These are phyloP conservation scores for Phytophthora brassicae DNA, from an alignment of 352 stramenopile genomes.

Conservation along the genomic window DNA sequence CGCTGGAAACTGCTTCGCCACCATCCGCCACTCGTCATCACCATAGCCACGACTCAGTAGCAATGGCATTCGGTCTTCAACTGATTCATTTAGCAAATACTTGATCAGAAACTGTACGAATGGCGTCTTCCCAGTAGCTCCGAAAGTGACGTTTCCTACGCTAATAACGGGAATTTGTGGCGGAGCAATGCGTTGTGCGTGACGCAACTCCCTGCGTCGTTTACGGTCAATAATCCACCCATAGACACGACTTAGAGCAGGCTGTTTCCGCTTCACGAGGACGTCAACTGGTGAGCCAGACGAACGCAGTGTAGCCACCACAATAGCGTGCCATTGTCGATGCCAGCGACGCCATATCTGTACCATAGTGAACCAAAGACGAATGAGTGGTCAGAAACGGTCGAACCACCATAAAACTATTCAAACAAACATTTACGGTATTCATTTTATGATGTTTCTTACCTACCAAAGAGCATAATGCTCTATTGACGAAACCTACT, in stretches of 20 bases:
- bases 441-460: slow-evolving; percentile 27
- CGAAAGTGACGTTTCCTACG: slow-evolving; percentile 73
- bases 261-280: slow-evolving; percentile 14
- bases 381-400: slow-evolving; percentile 17
- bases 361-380: slow-evolving; percentile 21
- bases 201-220: slow-evolving; percentile 28
- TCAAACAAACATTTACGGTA: slow-evolving; percentile 34
- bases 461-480: slow-evolving; percentile 16
- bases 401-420: slow-evolving; percentile 16
- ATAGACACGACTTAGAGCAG: slow-evolving; percentile 48
- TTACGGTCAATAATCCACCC: slow-evolving; percentile 34
- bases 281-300: background rate
- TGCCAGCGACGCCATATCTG: slow-evolving; percentile 29
- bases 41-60: slow-evolving; percentile 64
- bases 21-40: slow-evolving; percentile 70
- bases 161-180: slow-evolving; percentile 50
- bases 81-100: slow-evolving; percentile 13
- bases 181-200: slow-evolving; percentile 29
- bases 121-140: slow-evolving; percentile 75
- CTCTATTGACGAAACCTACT: slow-evolving; percentile 24
- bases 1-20: slow-evolving; percentile 43
- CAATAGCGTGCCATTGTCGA: slow-evolving; percentile 30
- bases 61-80: slow-evolving; percentile 33
- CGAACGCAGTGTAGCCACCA: slow-evolving; percentile 39
- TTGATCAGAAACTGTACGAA: slow-evolving; percentile 49